Percentiles rank a stretch among this genome's conserved stretches.
Evolutionary conservation across 2,329 filamentous ascomycete species (phyloP).

Genomic region (Cladosporium cucumerinum): DNA sequence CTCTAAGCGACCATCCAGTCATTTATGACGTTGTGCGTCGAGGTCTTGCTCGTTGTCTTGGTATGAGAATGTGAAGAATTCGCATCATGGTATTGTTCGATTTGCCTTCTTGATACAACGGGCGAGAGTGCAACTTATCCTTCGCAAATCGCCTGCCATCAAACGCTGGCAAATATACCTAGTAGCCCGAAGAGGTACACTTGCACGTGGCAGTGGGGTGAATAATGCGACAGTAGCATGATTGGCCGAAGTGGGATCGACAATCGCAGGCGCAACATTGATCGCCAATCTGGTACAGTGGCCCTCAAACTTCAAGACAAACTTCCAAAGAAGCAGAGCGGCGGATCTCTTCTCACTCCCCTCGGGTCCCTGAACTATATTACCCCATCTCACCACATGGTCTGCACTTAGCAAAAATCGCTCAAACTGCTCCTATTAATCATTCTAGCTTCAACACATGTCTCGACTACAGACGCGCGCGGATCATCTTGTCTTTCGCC

Average conservation of each 20-base stretch:
- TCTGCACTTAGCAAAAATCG: neutral
- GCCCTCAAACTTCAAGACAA: neutral
- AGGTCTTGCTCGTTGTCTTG: neutral
- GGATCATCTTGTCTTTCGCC: constrained; percentile 23
- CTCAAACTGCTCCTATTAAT: neutral
- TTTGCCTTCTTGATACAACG: neutral
- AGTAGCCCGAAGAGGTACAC: neutral
- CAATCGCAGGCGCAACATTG: neutral
- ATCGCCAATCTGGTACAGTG: neutral
- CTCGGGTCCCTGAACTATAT: neutral
- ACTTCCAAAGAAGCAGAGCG: neutral
- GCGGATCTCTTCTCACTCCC: neutral
- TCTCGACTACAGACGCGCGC: constrained; percentile 23
- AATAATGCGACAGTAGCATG: neutral
- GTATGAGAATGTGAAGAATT: neutral
- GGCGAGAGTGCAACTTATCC: neutral
- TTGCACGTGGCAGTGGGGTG: neutral
- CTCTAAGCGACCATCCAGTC: neutral
- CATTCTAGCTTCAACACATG: neutral
- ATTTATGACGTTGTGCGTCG: neutral
- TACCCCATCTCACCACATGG: neutral
- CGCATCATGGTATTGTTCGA: neutral
- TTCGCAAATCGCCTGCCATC: neutral
- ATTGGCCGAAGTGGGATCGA: neutral
- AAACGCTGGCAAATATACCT: neutral